Percentiles rank a stretch among this genome's conserved stretches.
These are phyloP conservation scores for Mortierella sp. DNA, from an alignment of 371 early-diverging fungal species.

Conservation along the genomic window DNA sequence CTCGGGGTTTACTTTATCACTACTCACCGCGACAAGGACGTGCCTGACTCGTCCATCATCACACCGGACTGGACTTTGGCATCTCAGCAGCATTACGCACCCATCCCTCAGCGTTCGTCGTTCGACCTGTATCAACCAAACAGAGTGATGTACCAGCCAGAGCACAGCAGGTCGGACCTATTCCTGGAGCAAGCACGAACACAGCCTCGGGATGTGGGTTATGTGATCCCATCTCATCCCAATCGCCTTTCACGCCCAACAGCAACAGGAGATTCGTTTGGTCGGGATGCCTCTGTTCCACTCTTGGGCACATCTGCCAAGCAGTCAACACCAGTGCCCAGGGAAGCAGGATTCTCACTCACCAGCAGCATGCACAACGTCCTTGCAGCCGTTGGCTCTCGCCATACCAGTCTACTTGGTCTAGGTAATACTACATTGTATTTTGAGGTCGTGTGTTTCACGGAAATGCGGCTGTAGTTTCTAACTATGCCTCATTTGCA, in stretches of 20 bases:
- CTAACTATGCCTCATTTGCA: neutral
- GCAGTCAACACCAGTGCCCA: constrained; percentile 22
- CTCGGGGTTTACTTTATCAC: constrained; percentile 82
- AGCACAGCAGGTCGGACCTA: constrained; percentile 20
- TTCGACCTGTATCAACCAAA: constrained; percentile 18
- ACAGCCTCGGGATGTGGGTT: constrained; percentile 11
- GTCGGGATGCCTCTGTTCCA: constrained; percentile 19
- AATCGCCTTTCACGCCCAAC: constrained; percentile 19
- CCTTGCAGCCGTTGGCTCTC: constrained; percentile 41
- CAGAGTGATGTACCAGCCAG: constrained; percentile 22
- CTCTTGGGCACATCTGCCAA: constrained; percentile 32
- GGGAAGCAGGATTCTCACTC: constrained; percentile 32
- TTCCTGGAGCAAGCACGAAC: constrained; percentile 43
- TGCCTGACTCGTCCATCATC: neutral
- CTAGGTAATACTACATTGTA: constrained; percentile 18
- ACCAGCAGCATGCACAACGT: constrained; percentile 43
- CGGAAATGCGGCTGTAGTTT: neutral
- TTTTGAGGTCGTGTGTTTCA: neutral
- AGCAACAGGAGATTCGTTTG: neutral
- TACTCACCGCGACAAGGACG: constrained; percentile 61
- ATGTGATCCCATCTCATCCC: constrained; percentile 18
- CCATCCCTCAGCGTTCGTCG: constrained; percentile 25
- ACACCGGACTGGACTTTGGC: constrained; percentile 45
- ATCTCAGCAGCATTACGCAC: constrained; percentile 19
- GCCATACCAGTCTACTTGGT: constrained; percentile 43